These are phyloP conservation scores for Aspergillus brasiliensis DNA, from an alignment of 2,329 filamentous ascomycete species.

Conservation along the genomic window DNA sequence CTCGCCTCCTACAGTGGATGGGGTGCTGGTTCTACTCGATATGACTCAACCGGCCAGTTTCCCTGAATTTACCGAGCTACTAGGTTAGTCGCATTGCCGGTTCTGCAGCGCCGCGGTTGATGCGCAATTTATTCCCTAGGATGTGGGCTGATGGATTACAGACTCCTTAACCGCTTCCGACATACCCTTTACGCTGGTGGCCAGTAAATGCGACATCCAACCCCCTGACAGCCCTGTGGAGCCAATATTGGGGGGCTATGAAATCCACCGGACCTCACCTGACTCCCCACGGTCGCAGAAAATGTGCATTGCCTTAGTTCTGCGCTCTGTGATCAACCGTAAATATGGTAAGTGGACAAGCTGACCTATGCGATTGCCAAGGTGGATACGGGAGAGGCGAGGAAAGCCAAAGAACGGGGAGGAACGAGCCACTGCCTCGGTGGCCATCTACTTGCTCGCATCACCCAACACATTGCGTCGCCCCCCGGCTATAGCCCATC, in stretches of 20 bases:
- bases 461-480: background rate
- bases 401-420: background rate
- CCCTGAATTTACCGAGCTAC: constrained; percentile 69
- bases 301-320: constrained; percentile 72
- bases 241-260: constrained; percentile 69
- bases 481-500: constrained; percentile 7
- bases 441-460: background rate
- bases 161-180: constrained; percentile 72
- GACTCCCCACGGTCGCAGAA: constrained; percentile 72
- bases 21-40: constrained; percentile 84
- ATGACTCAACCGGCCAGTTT: constrained; percentile 77
- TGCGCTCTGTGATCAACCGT: constrained; percentile 69
- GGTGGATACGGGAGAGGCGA: background rate
- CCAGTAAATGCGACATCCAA: constrained; percentile 85
- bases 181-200: constrained; percentile 78
- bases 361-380: background rate
- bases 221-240: constrained; percentile 71
- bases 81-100: constrained; percentile 64
- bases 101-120: background rate
- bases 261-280: constrained; percentile 72
- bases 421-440: background rate
- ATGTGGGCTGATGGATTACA: constrained; percentile 41
- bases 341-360: constrained; percentile 64
- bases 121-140: background rate
- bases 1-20: constrained; percentile 75